Conservation (phyloP, 1,284 basidiomycete species). For the Cutaneotrichosporon arboriforme region DNA sequence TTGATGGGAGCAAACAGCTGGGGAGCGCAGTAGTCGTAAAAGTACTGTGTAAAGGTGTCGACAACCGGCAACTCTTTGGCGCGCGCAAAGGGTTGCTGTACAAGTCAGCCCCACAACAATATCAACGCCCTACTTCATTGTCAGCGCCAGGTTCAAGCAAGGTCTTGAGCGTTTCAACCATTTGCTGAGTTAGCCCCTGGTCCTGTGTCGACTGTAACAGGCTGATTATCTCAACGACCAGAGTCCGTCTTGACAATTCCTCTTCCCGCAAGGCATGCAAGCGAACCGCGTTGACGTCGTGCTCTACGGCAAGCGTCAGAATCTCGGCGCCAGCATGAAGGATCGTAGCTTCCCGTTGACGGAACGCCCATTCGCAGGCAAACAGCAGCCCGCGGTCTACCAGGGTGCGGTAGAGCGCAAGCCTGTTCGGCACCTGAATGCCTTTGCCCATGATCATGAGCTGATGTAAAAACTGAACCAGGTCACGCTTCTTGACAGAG, state of each 20-base stretch:
- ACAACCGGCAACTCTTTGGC: slow-evolving; percentile 47
- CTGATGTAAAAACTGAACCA: slow-evolving; percentile 83
- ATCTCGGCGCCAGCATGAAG: slow-evolving; percentile 83
- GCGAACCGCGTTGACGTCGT: slow-evolving; percentile 82
- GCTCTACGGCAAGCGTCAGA: slow-evolving; percentile 79
- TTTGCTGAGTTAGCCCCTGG: slow-evolving; percentile 80
- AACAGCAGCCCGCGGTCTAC: slow-evolving; percentile 83
- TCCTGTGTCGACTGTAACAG: slow-evolving; percentile 74
- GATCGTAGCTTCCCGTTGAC: slow-evolving; percentile 53
- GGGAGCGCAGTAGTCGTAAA: slow-evolving; percentile 72
- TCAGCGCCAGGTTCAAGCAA: slow-evolving; percentile 63
- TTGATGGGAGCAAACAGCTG: slow-evolving; percentile 72
- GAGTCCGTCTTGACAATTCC: slow-evolving; percentile 54
- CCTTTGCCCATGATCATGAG: slow-evolving; percentile 94
- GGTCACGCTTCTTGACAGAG: slow-evolving; percentile 52
- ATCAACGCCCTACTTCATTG: slow-evolving; percentile 44
- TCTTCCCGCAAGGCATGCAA: slow-evolving; percentile 77
- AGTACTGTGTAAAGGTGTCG: slow-evolving; percentile 83
- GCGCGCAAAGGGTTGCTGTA: slow-evolving; percentile 10
- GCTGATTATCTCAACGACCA: slow-evolving; percentile 69
- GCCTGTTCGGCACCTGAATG: slow-evolving; percentile 79
- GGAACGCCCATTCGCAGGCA: slow-evolving; percentile 85
- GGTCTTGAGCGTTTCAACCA: slow-evolving; percentile 81
- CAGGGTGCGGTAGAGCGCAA: slow-evolving; percentile 81
- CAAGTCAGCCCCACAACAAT: neutral